phyloP scores from a whole-genome alignment of 805 yeast species.

The Pichia thaimueangensis region DNA sequence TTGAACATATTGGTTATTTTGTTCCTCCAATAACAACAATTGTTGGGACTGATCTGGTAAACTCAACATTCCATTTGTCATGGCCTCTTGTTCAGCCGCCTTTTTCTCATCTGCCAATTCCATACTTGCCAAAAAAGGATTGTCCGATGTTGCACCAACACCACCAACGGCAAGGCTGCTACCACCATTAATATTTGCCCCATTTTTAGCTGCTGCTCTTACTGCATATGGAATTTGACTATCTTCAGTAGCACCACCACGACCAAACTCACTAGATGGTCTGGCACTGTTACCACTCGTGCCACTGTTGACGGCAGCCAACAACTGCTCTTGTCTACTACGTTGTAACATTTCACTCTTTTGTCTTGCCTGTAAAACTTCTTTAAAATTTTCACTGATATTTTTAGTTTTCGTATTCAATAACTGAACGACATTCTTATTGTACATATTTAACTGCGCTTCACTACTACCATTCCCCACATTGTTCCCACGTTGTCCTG shows the following conservation, averaged over 20 bases:
- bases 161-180: background rate
- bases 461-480: constrained; percentile 25
- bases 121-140: constrained; percentile 31
- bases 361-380: constrained; percentile 84
- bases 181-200: no score
- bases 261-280: background rate
- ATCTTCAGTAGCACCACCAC: constrained; percentile 4
- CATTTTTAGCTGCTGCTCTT: constrained; percentile 14
- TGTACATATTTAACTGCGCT: constrained; percentile 65
- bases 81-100: constrained; percentile 4
- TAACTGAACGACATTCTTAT: constrained; percentile 79
- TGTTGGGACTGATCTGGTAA: constrained; percentile 86
- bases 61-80: constrained; percentile 42
- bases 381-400: constrained; percentile 85
- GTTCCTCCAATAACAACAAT: constrained; percentile 77
- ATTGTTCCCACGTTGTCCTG: background rate
- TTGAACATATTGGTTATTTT: constrained; percentile 65
- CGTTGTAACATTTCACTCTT: constrained; percentile 73
- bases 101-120: background rate
- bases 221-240: constrained; percentile 24
- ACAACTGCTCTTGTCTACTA: constrained; percentile 76
- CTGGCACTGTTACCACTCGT: background rate
- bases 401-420: constrained; percentile 87
- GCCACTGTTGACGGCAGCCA: constrained; percentile 42
- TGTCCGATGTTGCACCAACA: constrained; percentile 25